Conservation (phyloP, 345 rosid species). For the Citrus sp. region DNA sequence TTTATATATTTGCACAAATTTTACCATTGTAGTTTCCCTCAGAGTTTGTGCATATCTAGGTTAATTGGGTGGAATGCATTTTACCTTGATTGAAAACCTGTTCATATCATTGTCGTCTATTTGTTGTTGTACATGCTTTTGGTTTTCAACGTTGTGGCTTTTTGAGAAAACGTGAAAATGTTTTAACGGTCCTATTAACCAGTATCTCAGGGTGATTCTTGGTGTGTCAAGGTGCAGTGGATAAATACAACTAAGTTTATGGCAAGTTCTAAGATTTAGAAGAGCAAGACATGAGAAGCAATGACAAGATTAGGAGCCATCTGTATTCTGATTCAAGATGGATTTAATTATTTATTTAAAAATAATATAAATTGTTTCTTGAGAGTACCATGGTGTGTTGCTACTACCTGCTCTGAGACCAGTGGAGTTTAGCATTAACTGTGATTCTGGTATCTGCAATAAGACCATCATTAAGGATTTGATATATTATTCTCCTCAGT, state of each 20-base stretch:
- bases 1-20: neutral
- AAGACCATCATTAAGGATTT: neutral
- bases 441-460: neutral
- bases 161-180: neutral
- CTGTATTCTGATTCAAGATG: neutral
- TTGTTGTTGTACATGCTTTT: neutral
- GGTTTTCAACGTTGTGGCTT: neutral
- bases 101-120: neutral
- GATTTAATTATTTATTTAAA: neutral
- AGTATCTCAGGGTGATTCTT: neutral
- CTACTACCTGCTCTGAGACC: neutral
- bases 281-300: neutral
- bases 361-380: neutral
- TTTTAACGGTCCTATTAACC: neutral
- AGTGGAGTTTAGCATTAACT: neutral
- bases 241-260: neutral
- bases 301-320: neutral
- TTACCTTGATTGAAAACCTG: neutral
- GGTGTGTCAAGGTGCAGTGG: neutral
- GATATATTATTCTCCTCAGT: neutral
- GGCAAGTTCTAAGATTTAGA: neutral
- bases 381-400: neutral
- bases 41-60: neutral
- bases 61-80: neutral
- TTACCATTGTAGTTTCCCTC: neutral